phyloP scores from a whole-genome alignment of 2,329 filamentous ascomycete genomes.

The Colletotrichum karsti region DNA sequence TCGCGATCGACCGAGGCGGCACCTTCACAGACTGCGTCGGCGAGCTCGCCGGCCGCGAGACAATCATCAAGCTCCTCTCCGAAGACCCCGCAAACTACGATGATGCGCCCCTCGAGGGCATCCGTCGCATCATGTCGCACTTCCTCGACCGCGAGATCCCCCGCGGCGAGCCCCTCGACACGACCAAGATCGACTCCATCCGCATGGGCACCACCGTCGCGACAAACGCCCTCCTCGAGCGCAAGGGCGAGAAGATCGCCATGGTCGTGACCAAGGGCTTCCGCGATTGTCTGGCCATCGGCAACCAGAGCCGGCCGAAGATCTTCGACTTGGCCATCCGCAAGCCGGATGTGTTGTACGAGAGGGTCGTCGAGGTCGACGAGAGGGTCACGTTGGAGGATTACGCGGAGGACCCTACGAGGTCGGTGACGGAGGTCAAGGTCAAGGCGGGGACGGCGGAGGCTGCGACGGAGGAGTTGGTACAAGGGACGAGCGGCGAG shows the following conservation, averaged over 20 bases:
- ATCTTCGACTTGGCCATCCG: constrained; percentile 92
- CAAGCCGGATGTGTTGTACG: constrained; percentile 88
- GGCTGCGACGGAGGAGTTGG: constrained; percentile 64
- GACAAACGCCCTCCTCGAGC: constrained; percentile 88
- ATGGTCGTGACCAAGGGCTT: constrained; percentile 90
- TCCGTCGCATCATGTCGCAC: constrained; percentile 82
- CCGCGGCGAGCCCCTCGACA: constrained; percentile 82
- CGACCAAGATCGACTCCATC: constrained; percentile 85
- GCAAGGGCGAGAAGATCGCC: constrained; percentile 89
- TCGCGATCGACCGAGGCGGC: constrained; percentile 82
- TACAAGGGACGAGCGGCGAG: constrained; percentile 74
- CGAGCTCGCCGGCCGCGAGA: constrained; percentile 80
- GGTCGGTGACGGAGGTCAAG: constrained; percentile 63
- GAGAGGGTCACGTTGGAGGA: constrained; percentile 92
- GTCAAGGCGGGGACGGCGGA: constrained; percentile 58
- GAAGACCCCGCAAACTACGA: constrained; percentile 91
- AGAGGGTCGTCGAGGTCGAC: constrained; percentile 86
- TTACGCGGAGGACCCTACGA: constrained; percentile 85
- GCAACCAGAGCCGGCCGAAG: constrained; percentile 87
- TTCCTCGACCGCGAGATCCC: constrained; percentile 81
- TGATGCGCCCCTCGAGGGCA: constrained; percentile 91
- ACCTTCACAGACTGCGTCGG: constrained; percentile 95
- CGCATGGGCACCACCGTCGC: constrained; percentile 97
- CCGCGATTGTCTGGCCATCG: constrained; percentile 86
- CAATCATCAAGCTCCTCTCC: constrained; percentile 88